Conservation (phyloP, 2,329 filamentous ascomycete genomes). For the Colletotrichum sp. region DNA sequence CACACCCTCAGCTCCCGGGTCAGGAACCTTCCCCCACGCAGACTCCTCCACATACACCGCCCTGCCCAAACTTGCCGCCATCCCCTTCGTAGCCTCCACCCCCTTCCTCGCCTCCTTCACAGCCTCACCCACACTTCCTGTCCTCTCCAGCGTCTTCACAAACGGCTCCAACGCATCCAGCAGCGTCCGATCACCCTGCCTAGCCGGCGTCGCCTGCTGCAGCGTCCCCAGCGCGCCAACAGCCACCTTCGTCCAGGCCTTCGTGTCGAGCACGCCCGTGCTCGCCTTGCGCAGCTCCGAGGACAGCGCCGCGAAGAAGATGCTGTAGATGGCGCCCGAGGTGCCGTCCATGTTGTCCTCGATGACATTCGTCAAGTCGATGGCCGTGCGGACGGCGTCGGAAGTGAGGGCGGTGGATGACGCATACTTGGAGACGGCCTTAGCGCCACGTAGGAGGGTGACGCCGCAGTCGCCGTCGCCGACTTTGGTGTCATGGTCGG, state of each 20-base stretch:
- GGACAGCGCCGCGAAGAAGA: constrained; percentile 75
- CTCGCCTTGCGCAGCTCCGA: constrained; percentile 1
- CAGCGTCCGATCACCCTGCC: constrained; percentile 73
- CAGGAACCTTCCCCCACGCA: constrained; percentile 73
- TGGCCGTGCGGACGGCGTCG: constrained; percentile 40
- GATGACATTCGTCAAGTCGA: constrained; percentile 46
- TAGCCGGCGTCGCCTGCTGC: constrained; percentile 69
- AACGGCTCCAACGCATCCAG: constrained; percentile 77
- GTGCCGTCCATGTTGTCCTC: constrained; percentile 78
- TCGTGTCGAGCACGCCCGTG: not conserved
- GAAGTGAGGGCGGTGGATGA: constrained; percentile 48
- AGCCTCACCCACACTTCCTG: constrained; percentile 47
- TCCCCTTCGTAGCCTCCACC: constrained; percentile 72
- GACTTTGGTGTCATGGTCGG: constrained; percentile 34
- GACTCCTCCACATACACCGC: constrained; percentile 75
- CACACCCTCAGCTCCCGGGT: constrained; percentile 68
- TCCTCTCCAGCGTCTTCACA: constrained; percentile 59
- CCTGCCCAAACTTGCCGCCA: constrained; percentile 76
- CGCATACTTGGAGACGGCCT: constrained; percentile 65
- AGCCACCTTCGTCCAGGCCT: not conserved
- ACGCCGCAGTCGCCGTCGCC: constrained; percentile 39
- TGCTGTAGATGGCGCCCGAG: constrained; percentile 77
- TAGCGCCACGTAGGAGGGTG: constrained; percentile 47
- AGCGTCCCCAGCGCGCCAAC: not conserved
- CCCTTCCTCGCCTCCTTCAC: constrained; percentile 68